These are phyloP conservation scores for Trypanosoma mega DNA, from an alignment of 208 protist genomes.

Conservation along the genomic window DNA sequence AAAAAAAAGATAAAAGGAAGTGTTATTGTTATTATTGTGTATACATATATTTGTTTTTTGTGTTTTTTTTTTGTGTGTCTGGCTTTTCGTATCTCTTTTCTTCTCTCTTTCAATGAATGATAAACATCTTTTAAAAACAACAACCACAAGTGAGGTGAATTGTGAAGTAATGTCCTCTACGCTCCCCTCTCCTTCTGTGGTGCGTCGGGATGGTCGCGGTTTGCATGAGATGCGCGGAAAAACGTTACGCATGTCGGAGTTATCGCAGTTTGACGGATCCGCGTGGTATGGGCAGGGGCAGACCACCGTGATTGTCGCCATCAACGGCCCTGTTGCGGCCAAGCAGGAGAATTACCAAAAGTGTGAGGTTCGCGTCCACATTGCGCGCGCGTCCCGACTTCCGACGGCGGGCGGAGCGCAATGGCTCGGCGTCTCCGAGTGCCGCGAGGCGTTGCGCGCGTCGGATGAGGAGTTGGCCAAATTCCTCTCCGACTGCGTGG, in stretches of 20 bases:
- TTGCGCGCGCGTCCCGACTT: constrained; percentile 13
- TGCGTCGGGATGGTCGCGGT: constrained; percentile 61
- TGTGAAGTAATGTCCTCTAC: background rate
- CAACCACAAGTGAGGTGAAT: no score
- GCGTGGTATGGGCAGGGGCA: constrained; percentile 74
- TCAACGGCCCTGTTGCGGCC: constrained; percentile 72
- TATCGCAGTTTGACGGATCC: constrained; percentile 73
- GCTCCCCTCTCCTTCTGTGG: constrained; percentile 2
- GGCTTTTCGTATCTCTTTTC: no score
- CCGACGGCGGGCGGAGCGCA: constrained; percentile 58
- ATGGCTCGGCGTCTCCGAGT: constrained; percentile 38
- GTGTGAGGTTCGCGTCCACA: constrained; percentile 33
- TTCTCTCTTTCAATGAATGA: no score
- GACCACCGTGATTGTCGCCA: constrained; percentile 52
- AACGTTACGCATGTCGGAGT: constrained; percentile 55
- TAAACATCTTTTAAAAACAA: no score
- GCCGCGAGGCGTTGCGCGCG: constrained; percentile 28
- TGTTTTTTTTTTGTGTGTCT: no score
- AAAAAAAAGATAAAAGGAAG: no score
- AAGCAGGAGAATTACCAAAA: constrained; percentile 46
- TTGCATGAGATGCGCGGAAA: constrained; percentile 65
- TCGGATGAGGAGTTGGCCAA: constrained; percentile 50
- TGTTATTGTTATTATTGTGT: no score
- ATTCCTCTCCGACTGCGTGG: constrained; percentile 36
- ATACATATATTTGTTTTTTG: no score